These are phyloP conservation scores for Chloropicon primus DNA, from an alignment of 139 green algal genomes.

Conservation along the genomic window DNA sequence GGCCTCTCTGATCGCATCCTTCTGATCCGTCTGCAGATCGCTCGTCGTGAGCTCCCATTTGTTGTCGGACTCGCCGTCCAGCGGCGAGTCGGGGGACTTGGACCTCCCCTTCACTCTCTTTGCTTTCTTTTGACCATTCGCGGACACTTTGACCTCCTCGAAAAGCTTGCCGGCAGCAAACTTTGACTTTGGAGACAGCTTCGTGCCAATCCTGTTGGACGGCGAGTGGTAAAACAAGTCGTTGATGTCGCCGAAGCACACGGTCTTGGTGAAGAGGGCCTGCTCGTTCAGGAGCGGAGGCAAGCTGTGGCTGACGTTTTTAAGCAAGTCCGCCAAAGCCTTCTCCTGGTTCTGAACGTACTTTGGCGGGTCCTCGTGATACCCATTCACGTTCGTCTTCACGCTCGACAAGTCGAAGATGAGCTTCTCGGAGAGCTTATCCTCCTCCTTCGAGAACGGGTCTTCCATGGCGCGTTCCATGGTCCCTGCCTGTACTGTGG, in stretches of 20 bases:
- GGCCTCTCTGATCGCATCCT: slow-evolving; percentile 20
- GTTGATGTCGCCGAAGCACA: slow-evolving; percentile 41
- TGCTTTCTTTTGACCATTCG: neutral
- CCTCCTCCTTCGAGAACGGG: neutral
- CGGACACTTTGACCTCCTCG: slow-evolving; percentile 24
- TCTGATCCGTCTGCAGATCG: neutral
- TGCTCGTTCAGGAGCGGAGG: slow-evolving; percentile 52
- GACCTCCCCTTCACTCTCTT: neutral
- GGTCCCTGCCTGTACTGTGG: neutral
- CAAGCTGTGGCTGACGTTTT: slow-evolving; percentile 22
- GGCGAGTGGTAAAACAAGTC: slow-evolving; percentile 58
- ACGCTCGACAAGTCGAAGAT: neutral
- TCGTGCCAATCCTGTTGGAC: slow-evolving; percentile 41
- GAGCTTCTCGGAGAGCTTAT: neutral
- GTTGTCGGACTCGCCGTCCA: neutral
- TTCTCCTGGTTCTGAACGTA: neutral
- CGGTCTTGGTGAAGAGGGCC: slow-evolving; percentile 47
- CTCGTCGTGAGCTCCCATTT: neutral
- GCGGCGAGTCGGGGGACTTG: neutral
- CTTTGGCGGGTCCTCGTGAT: neutral
- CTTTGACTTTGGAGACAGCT: slow-evolving; percentile 34
- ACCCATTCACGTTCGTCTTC: neutral
- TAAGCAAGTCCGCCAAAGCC: neutral
- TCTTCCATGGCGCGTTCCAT: neutral
- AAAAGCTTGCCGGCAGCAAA: slow-evolving; percentile 34